Evolutionary conservation across 306 rosid species (phyloP).

Genomic region (Lablab purpureus): DNA sequence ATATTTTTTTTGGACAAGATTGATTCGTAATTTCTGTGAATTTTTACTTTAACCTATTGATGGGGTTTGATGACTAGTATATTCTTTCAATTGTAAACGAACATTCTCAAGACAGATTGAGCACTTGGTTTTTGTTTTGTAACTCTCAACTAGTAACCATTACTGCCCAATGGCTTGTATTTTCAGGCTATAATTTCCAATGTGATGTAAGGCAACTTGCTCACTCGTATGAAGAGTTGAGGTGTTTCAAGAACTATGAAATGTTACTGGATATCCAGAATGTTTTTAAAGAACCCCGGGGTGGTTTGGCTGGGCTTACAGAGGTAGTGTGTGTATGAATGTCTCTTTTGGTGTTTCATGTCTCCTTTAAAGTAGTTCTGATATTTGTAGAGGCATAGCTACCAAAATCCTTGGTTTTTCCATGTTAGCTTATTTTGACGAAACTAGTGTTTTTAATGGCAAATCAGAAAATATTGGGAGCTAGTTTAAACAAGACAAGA

Average conservation of each 20-base stretch:
- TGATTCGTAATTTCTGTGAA: slow-evolving; percentile 24
- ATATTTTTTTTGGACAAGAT: slow-evolving; percentile 9
- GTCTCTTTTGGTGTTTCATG: slow-evolving; percentile 12
- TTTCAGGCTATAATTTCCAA: slow-evolving; percentile 89
- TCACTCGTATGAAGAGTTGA: slow-evolving; percentile 72
- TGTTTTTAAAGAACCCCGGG: slow-evolving; percentile 73
- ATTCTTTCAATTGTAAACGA: background rate
- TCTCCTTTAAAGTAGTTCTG: slow-evolving; percentile 13
- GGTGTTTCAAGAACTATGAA: slow-evolving; percentile 85
- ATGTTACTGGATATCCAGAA: slow-evolving; percentile 87
- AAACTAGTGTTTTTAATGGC: slow-evolving; percentile 38
- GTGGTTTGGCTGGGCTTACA: slow-evolving; percentile 91
- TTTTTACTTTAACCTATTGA: slow-evolving; percentile 39
- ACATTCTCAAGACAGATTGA: background rate
- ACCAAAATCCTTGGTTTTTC: slow-evolving; percentile 21
- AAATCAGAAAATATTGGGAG: slow-evolving; percentile 86
- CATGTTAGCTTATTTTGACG: slow-evolving; percentile 38
- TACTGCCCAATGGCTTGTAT: slow-evolving; percentile 46
- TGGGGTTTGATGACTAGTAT: slow-evolving; percentile 1
- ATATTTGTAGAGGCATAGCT: slow-evolving; percentile 11
- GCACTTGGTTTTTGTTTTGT: slow-evolving; percentile 27
- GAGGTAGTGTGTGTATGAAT: slow-evolving; percentile 58
- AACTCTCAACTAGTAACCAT: slow-evolving; percentile 40
- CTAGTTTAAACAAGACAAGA: slow-evolving; percentile 90
- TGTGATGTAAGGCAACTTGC: slow-evolving; percentile 91